Percentiles rank a stretch among this genome's conserved stretches.
These are phyloP conservation scores for Penicillium sp. DNA, from an alignment of 2,329 filamentous ascomycete genomes.

Conservation along the genomic window DNA sequence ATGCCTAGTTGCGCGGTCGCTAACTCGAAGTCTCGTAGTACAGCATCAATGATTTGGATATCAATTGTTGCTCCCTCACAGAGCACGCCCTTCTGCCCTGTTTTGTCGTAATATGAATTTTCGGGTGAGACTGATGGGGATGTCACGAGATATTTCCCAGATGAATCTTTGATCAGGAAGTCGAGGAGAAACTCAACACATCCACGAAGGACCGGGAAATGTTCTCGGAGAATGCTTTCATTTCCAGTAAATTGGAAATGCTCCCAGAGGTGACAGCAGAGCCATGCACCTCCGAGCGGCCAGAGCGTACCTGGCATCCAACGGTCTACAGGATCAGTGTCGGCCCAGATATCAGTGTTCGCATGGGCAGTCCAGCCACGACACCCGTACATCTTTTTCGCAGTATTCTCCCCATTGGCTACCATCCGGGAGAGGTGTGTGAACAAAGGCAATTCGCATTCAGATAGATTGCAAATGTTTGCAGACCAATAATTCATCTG, in stretches of 20 bases:
- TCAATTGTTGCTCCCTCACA: conserved; percentile 51
- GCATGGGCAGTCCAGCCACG: conserved; percentile 59
- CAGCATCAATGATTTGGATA: conserved; percentile 43
- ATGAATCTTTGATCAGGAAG: conserved; percentile 26
- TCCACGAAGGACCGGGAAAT: conserved; percentile 28
- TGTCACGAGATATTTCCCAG: conserved; percentile 25
- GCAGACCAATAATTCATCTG: conserved; percentile 64
- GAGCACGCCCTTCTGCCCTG: conserved; percentile 21
- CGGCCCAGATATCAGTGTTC: conserved; percentile 61
- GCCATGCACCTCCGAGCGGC: conserved; percentile 55
- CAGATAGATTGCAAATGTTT: conserved; percentile 52
- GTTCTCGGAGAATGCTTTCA: conserved; percentile 16
- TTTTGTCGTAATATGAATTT: conserved; percentile 27
- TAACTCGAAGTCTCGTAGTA: conserved; percentile 37
- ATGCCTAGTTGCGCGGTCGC: conserved; percentile 5
- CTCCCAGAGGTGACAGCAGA: conserved; percentile 62
- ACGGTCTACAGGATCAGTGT: conserved; percentile 53
- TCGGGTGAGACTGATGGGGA: conserved; percentile 32
- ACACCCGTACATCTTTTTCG: conserved; percentile 54
- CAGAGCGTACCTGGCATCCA: conserved; percentile 43
- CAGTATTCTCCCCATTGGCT: conserved; percentile 50
- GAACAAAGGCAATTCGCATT: conserved; percentile 45
- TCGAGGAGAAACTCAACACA: conserved; percentile 32
- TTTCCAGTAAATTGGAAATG: conserved; percentile 53
- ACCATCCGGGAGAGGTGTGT: conserved; percentile 40